Percentiles rank a stretch among this genome's conserved stretches.
These are phyloP conservation scores for Yarrowia bubula DNA, from an alignment of 805 yeast species.

Conservation along the genomic window DNA sequence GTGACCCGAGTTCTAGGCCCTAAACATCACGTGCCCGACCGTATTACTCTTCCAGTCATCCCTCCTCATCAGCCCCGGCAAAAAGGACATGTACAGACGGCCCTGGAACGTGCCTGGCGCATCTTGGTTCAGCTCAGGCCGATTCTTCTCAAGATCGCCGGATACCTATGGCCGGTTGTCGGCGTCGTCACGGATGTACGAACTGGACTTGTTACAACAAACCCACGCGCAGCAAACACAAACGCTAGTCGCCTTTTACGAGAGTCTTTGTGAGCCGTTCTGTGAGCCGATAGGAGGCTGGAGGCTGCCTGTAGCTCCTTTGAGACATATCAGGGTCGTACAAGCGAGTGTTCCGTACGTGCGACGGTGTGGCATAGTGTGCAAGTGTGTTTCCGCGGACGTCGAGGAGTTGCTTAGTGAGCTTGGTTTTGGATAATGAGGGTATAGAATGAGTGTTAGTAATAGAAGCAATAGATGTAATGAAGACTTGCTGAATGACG, in stretches of 20 bases:
- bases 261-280: neutral
- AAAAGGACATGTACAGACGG: constrained; percentile 5
- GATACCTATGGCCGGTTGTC: constrained; percentile 4
- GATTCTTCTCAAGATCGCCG: neutral
- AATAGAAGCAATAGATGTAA: too few species aligned
- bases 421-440: neutral
- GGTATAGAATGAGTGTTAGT: too few species aligned
- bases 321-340: neutral
- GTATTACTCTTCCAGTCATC: neutral
- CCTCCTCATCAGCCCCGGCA: neutral
- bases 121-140: constrained; percentile 2
- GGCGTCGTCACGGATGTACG: constrained; percentile 3
- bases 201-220: neutral
- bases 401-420: neutral
- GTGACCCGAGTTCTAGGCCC: neutral
- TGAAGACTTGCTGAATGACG: too few species aligned
- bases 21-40: neutral
- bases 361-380: neutral
- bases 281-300: constrained; percentile 1
- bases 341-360: neutral
- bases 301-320: neutral
- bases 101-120: neutral
- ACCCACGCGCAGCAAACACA: neutral
- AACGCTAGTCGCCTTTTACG: constrained; percentile 1
- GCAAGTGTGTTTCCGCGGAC: neutral